Evolutionary conservation across 1,284 basidiomycete genomes (phyloP).

Genomic region (Leccinum subrobustum): DNA sequence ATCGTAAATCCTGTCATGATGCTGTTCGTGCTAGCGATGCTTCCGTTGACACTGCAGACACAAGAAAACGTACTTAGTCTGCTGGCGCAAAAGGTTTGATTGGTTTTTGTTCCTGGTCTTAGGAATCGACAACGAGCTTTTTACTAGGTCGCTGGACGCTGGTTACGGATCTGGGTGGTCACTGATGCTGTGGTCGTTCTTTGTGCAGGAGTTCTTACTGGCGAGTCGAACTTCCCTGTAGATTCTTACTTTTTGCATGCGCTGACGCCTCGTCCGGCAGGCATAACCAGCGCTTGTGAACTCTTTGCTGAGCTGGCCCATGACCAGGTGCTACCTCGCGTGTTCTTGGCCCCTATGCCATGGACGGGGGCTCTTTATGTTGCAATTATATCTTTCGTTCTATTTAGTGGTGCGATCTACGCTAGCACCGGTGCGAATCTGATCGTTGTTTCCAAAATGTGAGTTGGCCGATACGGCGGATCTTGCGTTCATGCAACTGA

Average conservation of each 20-base stretch:
- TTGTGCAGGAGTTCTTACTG: conserved; percentile 68
- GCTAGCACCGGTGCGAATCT: conserved; percentile 55
- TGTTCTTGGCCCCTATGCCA: conserved; percentile 50
- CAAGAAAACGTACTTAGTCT: conserved; percentile 60
- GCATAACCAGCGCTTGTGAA: conserved; percentile 59
- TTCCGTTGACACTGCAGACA: conserved; percentile 51
- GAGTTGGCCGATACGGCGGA: conserved; percentile 7
- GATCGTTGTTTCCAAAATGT: conserved; percentile 58
- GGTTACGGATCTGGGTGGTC: conserved; percentile 62
- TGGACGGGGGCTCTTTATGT: conserved; percentile 53
- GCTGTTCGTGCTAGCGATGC: conserved; percentile 54
- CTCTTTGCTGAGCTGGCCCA: conserved; percentile 56
- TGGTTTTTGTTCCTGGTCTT: not conserved
- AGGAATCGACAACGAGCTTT: not conserved
- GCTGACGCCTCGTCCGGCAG: conserved; percentile 29
- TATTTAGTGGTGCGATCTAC: conserved; percentile 55
- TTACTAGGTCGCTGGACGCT: conserved; percentile 49
- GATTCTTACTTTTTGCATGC: not conserved
- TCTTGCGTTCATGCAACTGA: not conserved
- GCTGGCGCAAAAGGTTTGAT: conserved; percentile 50
- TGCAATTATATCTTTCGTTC: conserved; percentile 50
- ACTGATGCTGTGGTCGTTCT: conserved; percentile 66
- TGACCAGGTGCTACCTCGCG: conserved; percentile 57
- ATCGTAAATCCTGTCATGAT: conserved; percentile 54
- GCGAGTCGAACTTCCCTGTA: conserved; percentile 29